Base-by-base conservation (phyloP, 2,329 filamentous ascomycete species). In the Pleochaeta shiraiana region DNA sequence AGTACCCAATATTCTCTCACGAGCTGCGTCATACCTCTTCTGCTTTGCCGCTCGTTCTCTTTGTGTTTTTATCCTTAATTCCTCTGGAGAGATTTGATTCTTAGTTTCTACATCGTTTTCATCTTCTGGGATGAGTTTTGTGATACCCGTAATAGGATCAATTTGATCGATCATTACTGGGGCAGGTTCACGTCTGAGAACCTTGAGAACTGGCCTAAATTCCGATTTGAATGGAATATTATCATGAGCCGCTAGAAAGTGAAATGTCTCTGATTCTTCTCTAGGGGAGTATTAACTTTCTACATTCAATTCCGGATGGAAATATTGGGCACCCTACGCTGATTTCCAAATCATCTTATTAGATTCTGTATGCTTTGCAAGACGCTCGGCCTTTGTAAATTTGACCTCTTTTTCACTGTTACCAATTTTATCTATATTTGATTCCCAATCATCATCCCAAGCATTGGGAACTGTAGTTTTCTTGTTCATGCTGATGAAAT, bases 391-490 rank as follows among this genome's bases (percentile, higher is more conserved):
- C 72, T 87, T 90, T 68, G 83, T 84, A 66, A 90, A 63, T 43
- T 71, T 73, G n/a, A 69, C 66, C 50, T 66, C 50, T 71, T 68
- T 63, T 70, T 66, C 9, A 63, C 64, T 43, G 66, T 69, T 55
- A 65, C 76, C 73, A 50, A 74, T 73, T 65, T 73, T 79, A 73
- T 95, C 90, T 65, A 87, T 89, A 72, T 87, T 81, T 5, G 78
- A 76, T 73, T 92, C 88, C 90, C 91, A 97, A 71, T 95, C 88
- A 70, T 95, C 85, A 68, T 77, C 90, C 92, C 92, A 96, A 24
- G 90, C 91, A 73, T 90, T 83, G 43, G 87, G 85, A 65, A 86
- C 74, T 26, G 74, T 74, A 60, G 69, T 68, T 70, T 78, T 76
- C 77, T 71, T 72, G 66, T 65, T 68, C 72, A 73, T 73, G n/a